Evolutionary conservation across 768 basidiomycete genomes (phyloP).

Genomic region (Tricholoma sp.): DNA sequence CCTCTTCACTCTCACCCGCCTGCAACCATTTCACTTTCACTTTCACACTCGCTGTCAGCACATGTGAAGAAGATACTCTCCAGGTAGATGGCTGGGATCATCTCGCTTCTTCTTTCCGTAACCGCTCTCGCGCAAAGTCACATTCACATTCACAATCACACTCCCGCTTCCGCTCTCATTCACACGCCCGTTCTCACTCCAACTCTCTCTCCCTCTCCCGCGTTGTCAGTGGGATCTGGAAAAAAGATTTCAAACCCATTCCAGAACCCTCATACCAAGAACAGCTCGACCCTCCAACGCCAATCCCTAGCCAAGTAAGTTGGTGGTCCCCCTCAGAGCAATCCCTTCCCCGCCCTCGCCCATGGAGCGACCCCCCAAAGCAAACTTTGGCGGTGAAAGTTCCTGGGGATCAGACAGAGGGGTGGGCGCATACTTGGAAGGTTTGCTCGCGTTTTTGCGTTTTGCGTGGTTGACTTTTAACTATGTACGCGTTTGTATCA

Average conservation of each 20-base stretch:
- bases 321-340: too few species aligned
- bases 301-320: background rate
- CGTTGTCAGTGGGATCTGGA: background rate
- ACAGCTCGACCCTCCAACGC: background rate
- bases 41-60: background rate
- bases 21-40: background rate
- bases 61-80: background rate
- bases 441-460: slow-evolving; percentile 11
- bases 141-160: background rate
- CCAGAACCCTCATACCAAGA: background rate
- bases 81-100: background rate
- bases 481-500: background rate
- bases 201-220: background rate
- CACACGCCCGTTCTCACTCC: background rate
- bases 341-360: slow-evolving; percentile 15
- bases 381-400: slow-evolving; percentile 23
- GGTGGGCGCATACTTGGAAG: slow-evolving; percentile 30
- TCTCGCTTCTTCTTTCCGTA: background rate
- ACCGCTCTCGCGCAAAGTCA: background rate
- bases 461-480: background rate
- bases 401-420: slow-evolving; percentile 36
- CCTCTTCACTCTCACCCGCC: background rate
- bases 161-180: background rate
- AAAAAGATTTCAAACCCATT: background rate
- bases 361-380: slow-evolving; percentile 26